Conservation (phyloP, 345 rosid species). For the Odontarrhena argentea region DNA sequence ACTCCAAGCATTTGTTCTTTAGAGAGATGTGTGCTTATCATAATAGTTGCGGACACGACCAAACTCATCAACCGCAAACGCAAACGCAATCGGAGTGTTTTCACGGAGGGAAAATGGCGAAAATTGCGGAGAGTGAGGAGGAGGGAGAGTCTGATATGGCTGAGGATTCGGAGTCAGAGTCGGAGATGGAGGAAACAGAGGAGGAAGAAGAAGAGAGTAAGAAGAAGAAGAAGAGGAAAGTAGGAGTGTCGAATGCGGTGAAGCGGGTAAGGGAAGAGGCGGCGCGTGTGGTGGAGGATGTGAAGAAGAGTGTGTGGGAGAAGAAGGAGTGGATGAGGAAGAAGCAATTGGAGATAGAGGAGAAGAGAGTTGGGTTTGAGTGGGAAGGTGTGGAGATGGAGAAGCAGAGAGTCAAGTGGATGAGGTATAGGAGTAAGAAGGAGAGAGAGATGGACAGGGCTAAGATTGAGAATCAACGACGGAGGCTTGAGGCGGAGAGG, state of each 20-base stretch:
- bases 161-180: conserved; percentile 44
- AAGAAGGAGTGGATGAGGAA: conserved; percentile 85
- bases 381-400: conserved; percentile 72
- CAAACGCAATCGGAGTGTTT: conserved; percentile 46
- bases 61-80: not conserved
- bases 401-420: conserved; percentile 92
- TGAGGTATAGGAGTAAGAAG: conserved; percentile 79
- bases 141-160: conserved; percentile 46
- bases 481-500: conserved; percentile 70
- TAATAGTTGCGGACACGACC: conserved; percentile 61
- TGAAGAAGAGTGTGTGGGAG: conserved; percentile 65
- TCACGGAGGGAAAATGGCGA: conserved; percentile 54
- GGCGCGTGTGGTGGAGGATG: conserved; percentile 54
- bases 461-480: conserved; percentile 71
- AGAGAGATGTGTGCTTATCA: conserved; percentile 99
- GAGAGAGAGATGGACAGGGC: conserved; percentile 95
- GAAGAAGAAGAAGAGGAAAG: conserved; percentile 38
- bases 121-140: conserved; percentile 51
- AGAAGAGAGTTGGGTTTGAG: conserved; percentile 65
- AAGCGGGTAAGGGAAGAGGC: conserved; percentile 56
- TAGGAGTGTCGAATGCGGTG: conserved; percentile 42
- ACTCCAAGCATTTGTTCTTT: conserved; percentile 91
- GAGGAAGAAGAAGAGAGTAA: conserved; percentile 48
- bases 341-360: conserved; percentile 67
- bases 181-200: conserved; percentile 49